Base-by-base conservation (phyloP, 305 asterid species). In the Fraxinus albicans region DNA sequence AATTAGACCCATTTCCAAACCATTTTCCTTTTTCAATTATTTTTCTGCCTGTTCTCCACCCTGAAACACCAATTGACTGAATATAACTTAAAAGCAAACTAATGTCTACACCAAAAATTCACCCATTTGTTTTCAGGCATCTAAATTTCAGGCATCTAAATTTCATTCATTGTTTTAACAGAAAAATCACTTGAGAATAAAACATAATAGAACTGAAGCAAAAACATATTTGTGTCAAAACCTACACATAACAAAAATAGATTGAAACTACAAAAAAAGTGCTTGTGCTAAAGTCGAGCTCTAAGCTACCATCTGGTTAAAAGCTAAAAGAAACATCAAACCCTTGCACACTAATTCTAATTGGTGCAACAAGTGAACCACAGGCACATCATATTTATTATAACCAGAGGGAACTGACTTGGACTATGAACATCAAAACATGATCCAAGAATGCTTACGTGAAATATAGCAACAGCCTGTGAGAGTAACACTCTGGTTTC, bases 401-500 rank as follows among this genome's bases (percentile, higher is more conserved):
- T 70, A 77, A 35, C 63, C 0, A 9, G 50, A 25, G 13, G 67
- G 27, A 19, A 50, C 40, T 29, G 19, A 44, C 84, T 2, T 4
- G 10, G 42, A 38, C 60, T 60, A 58, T 75, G 75, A 75, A 76
- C 17, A 27, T 40, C 33, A 81, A 75, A 29, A 75, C 50, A n/a
- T 17, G 55, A 3, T 53, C 34, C 47, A 78, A 55, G 40, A 38
- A 34, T 25, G 83, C 91, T 86, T 85, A 91, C 95, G 79, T 91
- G 95, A 84, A 91, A 90, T 83, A 91, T 86, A 44, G 90, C 87
- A 55, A 91, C 94, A 23, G 93, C 94, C 77, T 90, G 88, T 2
- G 92, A 85, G 58, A 91, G 86, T 75, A 91, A 81, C 78, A 79
- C 44, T 78, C 90, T 86, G 81, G 86, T 79, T 81, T 91, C 91